Evolutionary conservation across 176 grass and related monocot genomes (phyloP).

Genomic region (Oryza brachyantha): DNA sequence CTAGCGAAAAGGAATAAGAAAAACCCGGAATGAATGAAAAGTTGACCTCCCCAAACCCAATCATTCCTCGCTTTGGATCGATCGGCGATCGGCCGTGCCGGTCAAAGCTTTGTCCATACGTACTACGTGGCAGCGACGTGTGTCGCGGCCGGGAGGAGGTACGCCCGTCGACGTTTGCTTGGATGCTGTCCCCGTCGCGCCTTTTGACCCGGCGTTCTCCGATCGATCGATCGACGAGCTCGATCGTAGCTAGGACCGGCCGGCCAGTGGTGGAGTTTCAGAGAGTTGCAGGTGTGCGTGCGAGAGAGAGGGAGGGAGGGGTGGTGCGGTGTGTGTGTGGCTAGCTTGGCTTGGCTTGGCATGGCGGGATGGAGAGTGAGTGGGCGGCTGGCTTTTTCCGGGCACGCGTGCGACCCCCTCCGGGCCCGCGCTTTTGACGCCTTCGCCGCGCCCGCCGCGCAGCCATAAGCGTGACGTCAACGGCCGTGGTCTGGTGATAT

Average conservation of each 20-base stretch:
- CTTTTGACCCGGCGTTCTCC: slow-evolving; percentile 51
- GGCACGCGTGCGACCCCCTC: slow-evolving; percentile 48
- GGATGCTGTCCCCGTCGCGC: slow-evolving; percentile 17
- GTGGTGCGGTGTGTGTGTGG: too few relatives aligned
- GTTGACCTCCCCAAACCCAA: slow-evolving; percentile 30
- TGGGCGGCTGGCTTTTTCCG: slow-evolving; percentile 51
- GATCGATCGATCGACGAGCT: neutral
- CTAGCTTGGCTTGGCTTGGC: neutral
- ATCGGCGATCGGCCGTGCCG: neutral
- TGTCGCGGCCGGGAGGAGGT: neutral
- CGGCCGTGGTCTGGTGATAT: slow-evolving; percentile 1
- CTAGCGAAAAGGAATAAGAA: neutral
- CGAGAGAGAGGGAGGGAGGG: neutral
- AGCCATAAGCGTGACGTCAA: slow-evolving; percentile 38
- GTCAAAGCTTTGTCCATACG: slow-evolving; percentile 50
- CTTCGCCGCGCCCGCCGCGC: neutral
- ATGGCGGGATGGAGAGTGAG: neutral
- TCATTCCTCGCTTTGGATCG: neutral
- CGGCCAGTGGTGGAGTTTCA: too few relatives aligned
- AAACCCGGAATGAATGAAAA: slow-evolving; percentile 14
- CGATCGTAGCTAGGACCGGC: too few relatives aligned
- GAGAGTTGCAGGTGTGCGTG: neutral
- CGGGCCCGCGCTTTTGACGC: slow-evolving; percentile 49
- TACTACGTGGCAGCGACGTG: slow-evolving; percentile 41
- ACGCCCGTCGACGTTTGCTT: too few relatives aligned